Percentiles rank a stretch among this genome's conserved stretches.
phyloP scores from a whole-genome alignment of 352 stramenopile genomes.

The Phytophthora boehmeriae region DNA sequence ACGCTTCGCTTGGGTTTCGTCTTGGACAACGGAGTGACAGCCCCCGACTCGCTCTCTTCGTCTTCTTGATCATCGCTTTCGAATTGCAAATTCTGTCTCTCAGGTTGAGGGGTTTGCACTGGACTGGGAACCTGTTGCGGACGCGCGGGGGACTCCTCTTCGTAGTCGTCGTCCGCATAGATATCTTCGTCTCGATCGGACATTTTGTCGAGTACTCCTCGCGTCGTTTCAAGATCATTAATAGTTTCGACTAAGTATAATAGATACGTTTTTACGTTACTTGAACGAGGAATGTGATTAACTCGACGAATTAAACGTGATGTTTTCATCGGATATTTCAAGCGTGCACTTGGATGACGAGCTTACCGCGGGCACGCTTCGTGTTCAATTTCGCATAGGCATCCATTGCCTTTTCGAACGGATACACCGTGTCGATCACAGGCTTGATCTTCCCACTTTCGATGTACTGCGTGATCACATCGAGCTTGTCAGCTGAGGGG shows the following conservation, averaged over 20 bases:
- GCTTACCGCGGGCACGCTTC: conserved; percentile 61
- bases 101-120: background rate
- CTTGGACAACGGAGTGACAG: conserved; percentile 18
- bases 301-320: no score
- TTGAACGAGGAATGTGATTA: background rate
- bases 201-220: no score
- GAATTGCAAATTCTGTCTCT: conserved; percentile 10
- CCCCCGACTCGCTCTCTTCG: conserved; percentile 19
- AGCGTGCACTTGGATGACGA: conserved; percentile 33
- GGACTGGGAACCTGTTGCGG: background rate
- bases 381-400: conserved; percentile 53
- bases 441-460: conserved; percentile 43
- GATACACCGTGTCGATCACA: conserved; percentile 48
- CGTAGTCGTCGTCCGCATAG: conserved; percentile 43
- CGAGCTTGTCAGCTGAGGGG: conserved; percentile 11
- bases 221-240: conserved; percentile 26
- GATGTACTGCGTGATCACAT: conserved; percentile 42
- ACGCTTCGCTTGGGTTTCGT: conserved; percentile 10
- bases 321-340: no score
- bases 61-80: conserved; percentile 13
- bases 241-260: conserved; percentile 14
- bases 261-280: no score
- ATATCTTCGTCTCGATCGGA: conserved; percentile 20
- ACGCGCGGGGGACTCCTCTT: conserved; percentile 28
- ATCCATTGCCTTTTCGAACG: conserved; percentile 56